Percentiles rank a stretch among this genome's conserved stretches.
phyloP scores from a whole-genome alignment of 768 basidiomycete genomes.

The Leucosporidium yakuticum region DNA sequence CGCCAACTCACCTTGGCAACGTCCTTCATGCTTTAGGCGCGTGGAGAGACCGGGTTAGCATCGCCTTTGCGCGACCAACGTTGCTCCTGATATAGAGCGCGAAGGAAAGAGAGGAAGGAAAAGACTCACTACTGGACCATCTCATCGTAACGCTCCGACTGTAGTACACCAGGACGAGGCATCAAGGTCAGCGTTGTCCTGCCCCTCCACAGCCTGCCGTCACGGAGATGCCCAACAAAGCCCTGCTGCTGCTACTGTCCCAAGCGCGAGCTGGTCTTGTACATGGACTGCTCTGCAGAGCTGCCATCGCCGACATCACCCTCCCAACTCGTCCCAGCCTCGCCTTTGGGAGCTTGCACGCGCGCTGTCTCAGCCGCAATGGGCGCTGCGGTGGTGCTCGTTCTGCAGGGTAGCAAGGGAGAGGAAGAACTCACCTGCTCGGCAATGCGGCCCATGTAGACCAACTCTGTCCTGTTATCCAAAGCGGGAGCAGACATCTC shows the following conservation, averaged over 20 bases:
- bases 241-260: no score
- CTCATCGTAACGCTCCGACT: constrained; percentile 11
- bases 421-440: constrained; percentile 24
- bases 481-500: constrained; percentile 3
- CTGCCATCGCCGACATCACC: no score
- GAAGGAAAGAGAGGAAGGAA: background rate
- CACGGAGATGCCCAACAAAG: no score
- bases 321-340: no score
- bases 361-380: no score
- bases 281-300: no score
- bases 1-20: constrained; percentile 27
- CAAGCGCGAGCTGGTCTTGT: no score
- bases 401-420: background rate
- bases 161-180: background rate
- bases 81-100: no score
- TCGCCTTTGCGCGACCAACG: background rate
- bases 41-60: background rate
- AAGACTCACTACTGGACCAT: constrained; percentile 13
- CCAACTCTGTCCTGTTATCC: constrained; percentile 6
- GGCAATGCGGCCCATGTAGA: constrained; percentile 34
- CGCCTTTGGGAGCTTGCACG: no score
- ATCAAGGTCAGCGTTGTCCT: background rate
- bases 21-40: constrained; percentile 30
- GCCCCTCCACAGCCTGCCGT: background rate
- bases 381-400: no score